A percentile compares a stretch with the other conserved stretches of the same genome.
Evolutionary conservation across 176 grass and related monocot species (phyloP).

Genomic region (Lolium multiflorum): DNA sequence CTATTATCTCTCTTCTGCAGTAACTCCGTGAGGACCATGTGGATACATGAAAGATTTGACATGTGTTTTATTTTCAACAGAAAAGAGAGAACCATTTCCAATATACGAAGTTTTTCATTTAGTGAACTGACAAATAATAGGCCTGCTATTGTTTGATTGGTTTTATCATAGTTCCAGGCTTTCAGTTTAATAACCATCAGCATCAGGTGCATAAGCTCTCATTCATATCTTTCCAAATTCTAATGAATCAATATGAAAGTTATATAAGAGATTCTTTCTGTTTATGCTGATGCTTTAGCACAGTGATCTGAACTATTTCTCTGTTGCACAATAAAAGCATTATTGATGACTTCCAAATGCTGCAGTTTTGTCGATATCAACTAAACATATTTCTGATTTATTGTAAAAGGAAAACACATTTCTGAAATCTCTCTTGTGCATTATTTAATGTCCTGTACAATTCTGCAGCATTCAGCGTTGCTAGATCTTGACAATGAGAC

Average conservation of each 20-base stretch:
- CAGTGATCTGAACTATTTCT: constrained; percentile 24
- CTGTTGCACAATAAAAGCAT: constrained; percentile 20
- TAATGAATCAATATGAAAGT: constrained; percentile 4
- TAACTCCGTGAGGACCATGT: background rate
- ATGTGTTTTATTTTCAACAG: background rate
- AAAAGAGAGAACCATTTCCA: constrained; percentile 6
- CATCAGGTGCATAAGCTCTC: constrained; percentile 1
- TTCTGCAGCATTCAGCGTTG: constrained; percentile 83
- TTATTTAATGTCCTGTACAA: constrained; percentile 37
- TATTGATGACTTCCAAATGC: constrained; percentile 14
- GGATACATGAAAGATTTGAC: background rate
- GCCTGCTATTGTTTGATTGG: background rate
- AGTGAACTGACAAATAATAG: constrained; percentile 12
- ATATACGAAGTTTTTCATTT: constrained; percentile 11
- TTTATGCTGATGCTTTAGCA: constrained; percentile 35
- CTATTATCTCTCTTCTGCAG: constrained; percentile 10
- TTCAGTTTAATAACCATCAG: constrained; percentile 9
- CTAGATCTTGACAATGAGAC: constrained; percentile 81
- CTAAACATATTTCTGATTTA: constrained; percentile 18
- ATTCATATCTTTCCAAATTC: constrained; percentile 10
- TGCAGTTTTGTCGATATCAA: constrained; percentile 30
- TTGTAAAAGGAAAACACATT: background rate
- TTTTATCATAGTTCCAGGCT: background rate
- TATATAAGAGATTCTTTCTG: background rate
- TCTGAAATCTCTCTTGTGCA: constrained; percentile 1